phyloP scores from a whole-genome alignment of 176 grass and related monocot species.

The Thalia dealbata region DNA sequence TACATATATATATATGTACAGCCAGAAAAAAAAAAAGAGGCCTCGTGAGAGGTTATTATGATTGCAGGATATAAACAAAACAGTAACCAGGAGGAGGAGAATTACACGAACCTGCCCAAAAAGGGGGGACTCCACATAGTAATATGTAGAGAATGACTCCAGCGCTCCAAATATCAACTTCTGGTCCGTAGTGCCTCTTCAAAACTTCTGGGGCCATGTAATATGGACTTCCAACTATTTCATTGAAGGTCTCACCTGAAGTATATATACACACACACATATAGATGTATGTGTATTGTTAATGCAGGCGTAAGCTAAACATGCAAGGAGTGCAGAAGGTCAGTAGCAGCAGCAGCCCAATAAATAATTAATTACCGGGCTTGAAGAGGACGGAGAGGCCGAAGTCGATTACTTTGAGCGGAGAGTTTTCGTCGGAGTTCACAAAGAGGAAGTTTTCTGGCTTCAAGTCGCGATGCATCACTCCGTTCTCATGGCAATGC shows the following conservation, averaged over 20 bases:
- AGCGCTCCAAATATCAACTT: constrained; percentile 84
- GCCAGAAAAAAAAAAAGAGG: background rate
- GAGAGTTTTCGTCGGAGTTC: constrained; percentile 35
- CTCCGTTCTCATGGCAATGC: constrained; percentile 44
- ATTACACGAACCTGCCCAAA: constrained; percentile 72
- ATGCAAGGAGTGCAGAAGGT: too few species aligned
- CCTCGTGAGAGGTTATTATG: background rate
- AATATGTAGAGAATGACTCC: constrained; percentile 93
- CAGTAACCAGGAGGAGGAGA: background rate
- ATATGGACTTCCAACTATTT: constrained; percentile 79
- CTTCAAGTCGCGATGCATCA: constrained; percentile 66
- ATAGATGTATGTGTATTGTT: too few species aligned
- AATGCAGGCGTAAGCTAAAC: too few species aligned
- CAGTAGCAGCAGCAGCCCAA: too few species aligned
- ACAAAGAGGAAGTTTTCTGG: constrained; percentile 68
- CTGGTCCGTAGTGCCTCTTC: constrained; percentile 50
- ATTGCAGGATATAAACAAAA: too few species aligned
- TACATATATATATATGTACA: too few species aligned
- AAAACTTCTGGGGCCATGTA: constrained; percentile 88
- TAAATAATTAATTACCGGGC: constrained; percentile 28
- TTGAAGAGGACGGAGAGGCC: constrained; percentile 61
- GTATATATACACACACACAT: too few species aligned
- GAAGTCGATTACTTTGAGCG: constrained; percentile 63
- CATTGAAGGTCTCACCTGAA: constrained; percentile 58
- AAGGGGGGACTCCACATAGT: constrained; percentile 66